Base-by-base conservation (phyloP, 495 filamentous ascomycete genomes). In the Chaetomium tenue region DNA sequence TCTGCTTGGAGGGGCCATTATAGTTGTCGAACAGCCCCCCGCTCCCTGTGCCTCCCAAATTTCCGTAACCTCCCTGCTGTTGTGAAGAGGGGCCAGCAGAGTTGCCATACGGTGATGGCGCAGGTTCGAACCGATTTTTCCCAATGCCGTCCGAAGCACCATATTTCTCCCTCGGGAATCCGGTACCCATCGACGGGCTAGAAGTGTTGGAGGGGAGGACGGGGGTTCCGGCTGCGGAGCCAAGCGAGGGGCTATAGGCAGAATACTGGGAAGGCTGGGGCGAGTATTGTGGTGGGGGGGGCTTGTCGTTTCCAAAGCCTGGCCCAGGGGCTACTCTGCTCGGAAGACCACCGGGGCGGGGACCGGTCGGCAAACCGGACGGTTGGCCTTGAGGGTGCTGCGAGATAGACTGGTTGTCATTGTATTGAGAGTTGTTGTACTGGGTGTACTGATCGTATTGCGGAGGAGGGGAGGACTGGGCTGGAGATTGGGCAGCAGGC, bases 61-160 rank as follows among this genome's bases (percentile, higher is more conserved):
- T 88, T 52, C 90, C 90, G 69, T 93, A 93, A 54, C 90, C 90
- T 64, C 89, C 88, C 58, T 83, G 76, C 42, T 88, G 84, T 28
- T 65, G 68, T 13, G 64, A 51, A 4, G 65, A 55, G 8, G 18
- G 15, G 13, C 26, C 0, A 40, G n/a, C 11, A 37, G 40, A 25
- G 3, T 28, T 37, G 3, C 25, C 25, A 26, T 56, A 50, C 9
- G n/a, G 30, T 5, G 60, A 91, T 52, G 87, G 87, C 3, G 82
- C 81, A 28, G 85, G 82, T 42, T 86, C 87, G 73, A 87, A 88
- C 58, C 78, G 83, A 28, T 86, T 83, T 42, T 81, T 81, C 3
- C 84, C 79, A 66, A 89, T 88, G 16, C 83, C 84, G 23, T 71
- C 58, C 37, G 60, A 26, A 28, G 67, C 50, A 42, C 66, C 63